These are phyloP conservation scores for Pythium sp. DNA, from an alignment of 352 stramenopile species.

Conservation along the genomic window DNA sequence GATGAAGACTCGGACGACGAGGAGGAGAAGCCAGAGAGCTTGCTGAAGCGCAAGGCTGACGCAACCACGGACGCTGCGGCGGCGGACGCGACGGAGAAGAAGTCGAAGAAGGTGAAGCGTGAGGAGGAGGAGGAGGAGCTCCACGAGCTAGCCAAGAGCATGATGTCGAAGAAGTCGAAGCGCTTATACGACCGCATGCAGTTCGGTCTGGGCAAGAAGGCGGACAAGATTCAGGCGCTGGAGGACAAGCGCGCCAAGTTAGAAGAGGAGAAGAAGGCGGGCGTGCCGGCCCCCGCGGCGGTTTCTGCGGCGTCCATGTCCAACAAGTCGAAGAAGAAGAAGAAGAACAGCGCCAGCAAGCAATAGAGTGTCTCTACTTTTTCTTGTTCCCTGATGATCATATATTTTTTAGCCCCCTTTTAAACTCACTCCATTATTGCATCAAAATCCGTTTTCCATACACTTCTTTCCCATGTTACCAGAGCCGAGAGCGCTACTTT, in stretches of 20 bases:
- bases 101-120: slow-evolving; percentile 77
- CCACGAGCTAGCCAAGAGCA: slow-evolving; percentile 86
- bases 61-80: neutral
- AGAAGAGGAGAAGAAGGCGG: slow-evolving; percentile 58
- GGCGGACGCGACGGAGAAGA: slow-evolving; percentile 32
- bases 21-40: slow-evolving; percentile 29
- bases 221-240: slow-evolving; percentile 81
- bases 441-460: neutral
- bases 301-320: neutral
- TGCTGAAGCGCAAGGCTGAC: slow-evolving; percentile 48
- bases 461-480: too few species aligned
- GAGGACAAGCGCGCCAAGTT: slow-evolving; percentile 78
- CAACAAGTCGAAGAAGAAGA: slow-evolving; percentile 27
- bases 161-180: slow-evolving; percentile 94
- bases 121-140: slow-evolving; percentile 75
- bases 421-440: neutral
- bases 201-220: slow-evolving; percentile 87
- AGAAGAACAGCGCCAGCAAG: slow-evolving; percentile 18
- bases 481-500: too few species aligned
- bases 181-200: slow-evolving; percentile 91
- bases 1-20: slow-evolving; percentile 26
- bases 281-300: slow-evolving; percentile 17
- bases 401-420: neutral
- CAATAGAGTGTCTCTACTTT: slow-evolving; percentile 14
- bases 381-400: neutral